Conservation (phyloP, 179 eudicot species). For the Silene coronaria region DNA sequence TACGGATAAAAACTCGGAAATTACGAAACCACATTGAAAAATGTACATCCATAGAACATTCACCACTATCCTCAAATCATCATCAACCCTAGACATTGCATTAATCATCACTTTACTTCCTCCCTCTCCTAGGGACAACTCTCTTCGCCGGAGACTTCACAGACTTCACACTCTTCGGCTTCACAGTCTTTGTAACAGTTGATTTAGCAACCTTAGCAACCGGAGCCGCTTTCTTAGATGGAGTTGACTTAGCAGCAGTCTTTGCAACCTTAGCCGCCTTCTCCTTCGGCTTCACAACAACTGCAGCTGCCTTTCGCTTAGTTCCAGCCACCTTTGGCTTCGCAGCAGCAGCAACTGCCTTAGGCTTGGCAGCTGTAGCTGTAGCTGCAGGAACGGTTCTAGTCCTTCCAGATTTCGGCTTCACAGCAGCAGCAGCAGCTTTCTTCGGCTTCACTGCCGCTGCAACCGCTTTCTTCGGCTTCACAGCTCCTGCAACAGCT, state of each 20-base stretch:
- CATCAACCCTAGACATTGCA: constrained; percentile 2
- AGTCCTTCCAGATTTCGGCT: not conserved
- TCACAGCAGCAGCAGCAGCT: not conserved
- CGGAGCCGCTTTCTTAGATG: constrained; percentile 21
- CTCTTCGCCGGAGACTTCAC: constrained; percentile 22
- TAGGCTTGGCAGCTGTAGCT: not conserved
- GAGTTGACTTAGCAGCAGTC: constrained; percentile 21
- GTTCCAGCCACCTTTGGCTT: not conserved
- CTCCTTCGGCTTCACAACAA: constrained; percentile 23
- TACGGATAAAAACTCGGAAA: not conserved
- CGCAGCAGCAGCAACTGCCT: not conserved
- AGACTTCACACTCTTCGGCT: constrained; percentile 31
- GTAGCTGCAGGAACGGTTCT: not conserved
- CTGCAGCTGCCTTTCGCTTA: not conserved
- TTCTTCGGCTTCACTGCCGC: not conserved
- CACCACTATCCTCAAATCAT: constrained; percentile 3
- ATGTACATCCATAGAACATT: constrained; percentile 15
- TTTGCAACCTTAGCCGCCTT: constrained; percentile 34
- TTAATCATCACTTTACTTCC: constrained; percentile 19
- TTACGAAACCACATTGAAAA: constrained; percentile 5
- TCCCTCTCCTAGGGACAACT: constrained; percentile 28
- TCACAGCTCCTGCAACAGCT: not conserved
- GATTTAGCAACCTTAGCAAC: constrained; percentile 12
- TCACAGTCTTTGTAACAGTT: constrained; percentile 15
- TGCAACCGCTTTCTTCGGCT: not conserved